Percentiles rank a stretch among this genome's conserved stretches.
Conservation (phyloP, 1,284 basidiomycete genomes). For the Cerrena zonata region DNA sequence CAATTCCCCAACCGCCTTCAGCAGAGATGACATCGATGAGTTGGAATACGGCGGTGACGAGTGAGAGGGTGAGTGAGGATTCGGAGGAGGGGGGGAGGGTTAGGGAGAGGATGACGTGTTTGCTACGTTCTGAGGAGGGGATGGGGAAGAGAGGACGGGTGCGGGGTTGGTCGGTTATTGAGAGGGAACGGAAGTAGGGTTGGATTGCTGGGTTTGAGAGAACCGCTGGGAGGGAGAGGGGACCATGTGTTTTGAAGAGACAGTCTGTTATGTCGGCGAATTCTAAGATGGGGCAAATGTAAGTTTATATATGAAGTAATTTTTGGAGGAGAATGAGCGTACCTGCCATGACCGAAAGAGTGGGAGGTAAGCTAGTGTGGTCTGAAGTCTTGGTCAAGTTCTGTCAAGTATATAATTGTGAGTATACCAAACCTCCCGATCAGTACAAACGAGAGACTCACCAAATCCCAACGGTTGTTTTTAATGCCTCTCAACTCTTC, state of each 20-base stretch:
- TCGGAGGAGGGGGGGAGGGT: slow-evolving; percentile 48
- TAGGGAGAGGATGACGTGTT: slow-evolving; percentile 70
- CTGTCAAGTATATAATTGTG: slow-evolving; percentile 31
- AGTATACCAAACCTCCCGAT: background rate
- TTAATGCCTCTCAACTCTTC: slow-evolving; percentile 65
- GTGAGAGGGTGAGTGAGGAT: slow-evolving; percentile 45
- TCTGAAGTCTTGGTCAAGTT: slow-evolving; percentile 78
- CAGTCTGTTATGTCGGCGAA: slow-evolving; percentile 77
- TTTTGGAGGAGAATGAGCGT: slow-evolving; percentile 10
- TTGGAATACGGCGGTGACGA: slow-evolving; percentile 66
- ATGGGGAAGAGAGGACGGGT: slow-evolving; percentile 56
- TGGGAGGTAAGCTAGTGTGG: slow-evolving; percentile 49
- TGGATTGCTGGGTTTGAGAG: slow-evolving; percentile 61
- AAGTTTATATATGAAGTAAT: background rate
- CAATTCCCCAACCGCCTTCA: slow-evolving; percentile 25
- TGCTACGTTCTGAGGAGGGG: slow-evolving; percentile 45
- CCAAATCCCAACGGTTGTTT: slow-evolving; percentile 78
- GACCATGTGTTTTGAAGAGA: slow-evolving; percentile 60
- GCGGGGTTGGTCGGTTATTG: slow-evolving; percentile 81
- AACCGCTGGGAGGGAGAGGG: slow-evolving; percentile 49
- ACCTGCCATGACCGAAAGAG: slow-evolving; percentile 72
- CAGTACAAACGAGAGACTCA: slow-evolving; percentile 34
- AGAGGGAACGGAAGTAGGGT: slow-evolving; percentile 74
- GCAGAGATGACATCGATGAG: slow-evolving; percentile 62
- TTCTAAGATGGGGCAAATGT: slow-evolving; percentile 37